Conservation (phyloP, 1,139 yeast species). For the Protomyces arabidopsidicola region DNA sequence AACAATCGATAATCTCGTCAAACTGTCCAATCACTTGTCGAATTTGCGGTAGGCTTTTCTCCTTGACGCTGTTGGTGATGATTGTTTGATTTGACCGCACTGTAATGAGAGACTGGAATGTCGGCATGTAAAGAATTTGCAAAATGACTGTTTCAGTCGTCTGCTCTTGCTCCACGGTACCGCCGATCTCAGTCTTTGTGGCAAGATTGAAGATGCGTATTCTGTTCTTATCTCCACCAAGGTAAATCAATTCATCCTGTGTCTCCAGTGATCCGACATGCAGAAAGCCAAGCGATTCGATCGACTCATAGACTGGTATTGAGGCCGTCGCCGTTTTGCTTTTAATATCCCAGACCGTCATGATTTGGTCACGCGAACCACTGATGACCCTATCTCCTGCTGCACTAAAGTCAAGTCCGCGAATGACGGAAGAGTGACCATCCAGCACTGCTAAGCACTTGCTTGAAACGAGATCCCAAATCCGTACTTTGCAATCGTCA, state of each 20-base stretch:
- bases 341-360: conserved; percentile 57
- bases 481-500: conserved; percentile 68
- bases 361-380: conserved; percentile 86
- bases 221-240: conserved; percentile 77
- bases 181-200: conserved; percentile 31
- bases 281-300: conserved; percentile 37
- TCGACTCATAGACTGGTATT: conserved; percentile 57
- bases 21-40: conserved; percentile 83
- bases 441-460: conserved; percentile 57
- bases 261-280: conserved; percentile 36
- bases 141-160: conserved; percentile 33
- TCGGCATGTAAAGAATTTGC: conserved; percentile 29
- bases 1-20: conserved; percentile 88
- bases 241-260: conserved; percentile 47
- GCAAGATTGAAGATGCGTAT: conserved; percentile 56
- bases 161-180: conserved; percentile 31
- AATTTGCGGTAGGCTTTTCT: conserved; percentile 43
- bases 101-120: conserved; percentile 38
- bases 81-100: conserved; percentile 83
- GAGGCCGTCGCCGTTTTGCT: conserved; percentile 58
- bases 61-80: conserved; percentile 45
- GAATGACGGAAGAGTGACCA: conserved; percentile 79
- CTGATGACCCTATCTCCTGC: conserved; percentile 58
- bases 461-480: conserved; percentile 87
- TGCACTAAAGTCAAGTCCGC: conserved; percentile 66